Conservation (phyloP, 1,284 basidiomycete species). For the Sutorius eximius region DNA sequence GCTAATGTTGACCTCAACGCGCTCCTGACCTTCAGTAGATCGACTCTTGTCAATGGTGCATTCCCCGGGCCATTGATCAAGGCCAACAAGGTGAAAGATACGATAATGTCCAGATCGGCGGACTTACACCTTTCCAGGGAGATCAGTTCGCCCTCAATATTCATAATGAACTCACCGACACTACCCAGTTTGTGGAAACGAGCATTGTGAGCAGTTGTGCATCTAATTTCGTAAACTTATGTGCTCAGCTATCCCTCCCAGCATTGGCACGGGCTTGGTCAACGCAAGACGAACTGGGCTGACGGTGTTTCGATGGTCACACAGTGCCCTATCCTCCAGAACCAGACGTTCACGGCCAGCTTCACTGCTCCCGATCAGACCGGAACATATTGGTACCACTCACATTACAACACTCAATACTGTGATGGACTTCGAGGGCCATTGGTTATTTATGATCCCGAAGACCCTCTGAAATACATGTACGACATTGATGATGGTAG, state of each 20-base stretch:
- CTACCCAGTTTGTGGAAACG: conserved; percentile 34
- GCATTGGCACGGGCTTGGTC: conserved; percentile 39
- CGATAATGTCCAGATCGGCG: background rate
- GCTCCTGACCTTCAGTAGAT: conserved; percentile 12
- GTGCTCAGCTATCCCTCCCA: conserved; percentile 10
- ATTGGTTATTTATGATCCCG: conserved; percentile 40
- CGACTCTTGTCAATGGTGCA: conserved; percentile 27
- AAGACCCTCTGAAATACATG: conserved; percentile 35
- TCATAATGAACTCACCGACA: conserved; percentile 35
- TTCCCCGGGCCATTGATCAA: conserved; percentile 30
- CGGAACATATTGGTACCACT: conserved; percentile 39
- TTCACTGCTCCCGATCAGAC: conserved; percentile 26
- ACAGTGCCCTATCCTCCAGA: conserved; percentile 35
- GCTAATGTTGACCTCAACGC: background rate
- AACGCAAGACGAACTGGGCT: conserved; percentile 33
- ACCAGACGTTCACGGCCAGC: conserved; percentile 23
- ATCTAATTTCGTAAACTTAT: background rate
- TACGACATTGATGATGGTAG: conserved; percentile 44
- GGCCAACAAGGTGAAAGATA: conserved; percentile 22
- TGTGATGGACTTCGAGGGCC: conserved; percentile 50
- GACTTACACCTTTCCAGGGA: conserved; percentile 9
- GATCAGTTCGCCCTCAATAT: conserved; percentile 29
- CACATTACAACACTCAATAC: conserved; percentile 35
- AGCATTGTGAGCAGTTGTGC: conserved; percentile 29
- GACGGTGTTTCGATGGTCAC: conserved; percentile 35